These are phyloP conservation scores for Penicillium concentricum DNA, from an alignment of 2,329 filamentous ascomycete genomes.

Conservation along the genomic window DNA sequence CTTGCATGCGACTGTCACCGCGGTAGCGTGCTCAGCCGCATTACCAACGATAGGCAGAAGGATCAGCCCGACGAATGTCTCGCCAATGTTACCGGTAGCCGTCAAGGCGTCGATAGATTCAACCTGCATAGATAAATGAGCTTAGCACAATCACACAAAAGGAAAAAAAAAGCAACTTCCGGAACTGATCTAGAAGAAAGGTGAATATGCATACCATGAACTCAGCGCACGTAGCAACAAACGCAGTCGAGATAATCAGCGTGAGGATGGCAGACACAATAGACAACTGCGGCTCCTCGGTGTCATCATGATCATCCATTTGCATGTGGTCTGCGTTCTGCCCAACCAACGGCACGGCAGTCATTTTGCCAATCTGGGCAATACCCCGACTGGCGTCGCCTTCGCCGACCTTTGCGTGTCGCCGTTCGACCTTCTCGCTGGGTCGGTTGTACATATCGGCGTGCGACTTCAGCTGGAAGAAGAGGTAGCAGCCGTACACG, in stretches of 20 bases:
- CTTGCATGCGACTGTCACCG: constrained; percentile 61
- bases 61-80: constrained; percentile 64
- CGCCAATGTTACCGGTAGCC: constrained; percentile 48
- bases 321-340: constrained; percentile 49
- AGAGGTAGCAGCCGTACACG: constrained; percentile 79
- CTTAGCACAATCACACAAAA: neutral
- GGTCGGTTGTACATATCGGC: constrained; percentile 74
- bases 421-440: constrained; percentile 71
- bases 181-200: neutral
- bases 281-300: constrained; percentile 72
- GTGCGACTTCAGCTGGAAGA: constrained; percentile 91
- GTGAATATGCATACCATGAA: constrained; percentile 50
- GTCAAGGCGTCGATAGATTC: constrained; percentile 58
- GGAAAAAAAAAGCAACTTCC: neutral
- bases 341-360: constrained; percentile 49
- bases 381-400: constrained; percentile 52
- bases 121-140: constrained; percentile 31
- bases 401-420: constrained; percentile 46
- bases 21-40: constrained; percentile 65
- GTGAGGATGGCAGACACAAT: constrained; percentile 70
- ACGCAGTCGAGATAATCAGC: constrained; percentile 68
- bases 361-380: constrained; percentile 54
- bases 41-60: constrained; percentile 66
- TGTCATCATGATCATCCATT: constrained; percentile 63
- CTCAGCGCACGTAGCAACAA: constrained; percentile 75